Conservation (phyloP, 352 stramenopile genomes). For the Pythium scleroteichum region DNA sequence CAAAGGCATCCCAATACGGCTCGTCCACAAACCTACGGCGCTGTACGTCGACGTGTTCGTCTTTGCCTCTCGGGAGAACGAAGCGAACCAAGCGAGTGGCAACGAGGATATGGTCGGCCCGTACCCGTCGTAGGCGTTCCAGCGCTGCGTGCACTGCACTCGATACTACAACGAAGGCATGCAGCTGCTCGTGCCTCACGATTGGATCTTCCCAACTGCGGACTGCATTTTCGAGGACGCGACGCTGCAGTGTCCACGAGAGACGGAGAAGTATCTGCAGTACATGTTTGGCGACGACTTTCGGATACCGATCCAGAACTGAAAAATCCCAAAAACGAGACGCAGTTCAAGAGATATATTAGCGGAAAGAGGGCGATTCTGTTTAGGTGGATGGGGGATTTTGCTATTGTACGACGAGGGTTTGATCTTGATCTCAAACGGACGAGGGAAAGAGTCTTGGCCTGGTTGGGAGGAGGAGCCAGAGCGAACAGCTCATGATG, state of each 20-base stretch:
- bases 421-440: no score
- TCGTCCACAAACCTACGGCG: slow-evolving; percentile 28
- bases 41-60: slow-evolving; percentile 39
- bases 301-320: slow-evolving; percentile 9
- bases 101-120: slow-evolving; percentile 11
- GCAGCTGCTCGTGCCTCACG: slow-evolving; percentile 22
- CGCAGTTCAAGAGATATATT: no score
- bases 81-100: slow-evolving; percentile 10
- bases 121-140: slow-evolving; percentile 19
- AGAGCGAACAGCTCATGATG: no score
- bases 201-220: slow-evolving; percentile 33
- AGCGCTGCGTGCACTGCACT: neutral
- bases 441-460: no score
- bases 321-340: neutral
- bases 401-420: no score
- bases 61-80: slow-evolving; percentile 19
- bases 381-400: no score
- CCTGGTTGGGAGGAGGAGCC: no score
- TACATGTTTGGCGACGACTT: slow-evolving; percentile 32
- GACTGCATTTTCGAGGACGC: slow-evolving; percentile 28
- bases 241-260: slow-evolving; percentile 25
- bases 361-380: no score
- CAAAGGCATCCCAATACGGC: slow-evolving; percentile 23
- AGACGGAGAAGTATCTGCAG: slow-evolving; percentile 28
- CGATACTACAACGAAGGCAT: slow-evolving; percentile 8